Percentiles rank a stretch among this genome's conserved stretches.
Evolutionary conservation across 176 grass and related monocot species (phyloP).

Genomic region (Rhynchospora breviuscula): DNA sequence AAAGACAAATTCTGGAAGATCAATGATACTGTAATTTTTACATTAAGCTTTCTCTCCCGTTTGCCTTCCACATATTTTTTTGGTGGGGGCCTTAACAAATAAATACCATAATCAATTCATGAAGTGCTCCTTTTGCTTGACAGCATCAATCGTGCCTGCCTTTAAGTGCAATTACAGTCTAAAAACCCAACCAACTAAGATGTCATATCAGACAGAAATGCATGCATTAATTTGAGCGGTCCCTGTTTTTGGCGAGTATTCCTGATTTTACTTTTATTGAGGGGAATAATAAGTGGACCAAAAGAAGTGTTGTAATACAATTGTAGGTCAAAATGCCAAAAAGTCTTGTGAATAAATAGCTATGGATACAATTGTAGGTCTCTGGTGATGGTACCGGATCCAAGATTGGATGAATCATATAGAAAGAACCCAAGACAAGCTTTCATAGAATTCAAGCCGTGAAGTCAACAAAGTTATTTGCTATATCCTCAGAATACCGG

Average conservation of each 20-base stretch:
- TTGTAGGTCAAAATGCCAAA: background rate
- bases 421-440: conserved; percentile 63
- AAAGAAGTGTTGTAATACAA: no score
- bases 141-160: background rate
- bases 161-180: background rate
- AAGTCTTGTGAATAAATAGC: background rate
- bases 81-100: conserved; percentile 67
- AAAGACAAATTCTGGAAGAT: background rate
- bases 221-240: background rate
- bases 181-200: background rate
- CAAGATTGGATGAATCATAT: conserved; percentile 54
- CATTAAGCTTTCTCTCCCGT: conserved; percentile 56
- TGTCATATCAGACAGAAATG: background rate
- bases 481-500: no score
- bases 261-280: no score
- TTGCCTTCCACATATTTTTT: conserved; percentile 94
- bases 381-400: conserved; percentile 64
- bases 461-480: no score
- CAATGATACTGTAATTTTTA: background rate
- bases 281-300: no score
- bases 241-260: background rate
- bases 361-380: conserved; percentile 33
- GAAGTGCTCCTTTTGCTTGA: background rate
- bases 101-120: conserved; percentile 65
- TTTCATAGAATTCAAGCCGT: conserved; percentile 44